Conservation (phyloP, 352 stramenopile species). For the Phytophthora crassamura region DNA sequence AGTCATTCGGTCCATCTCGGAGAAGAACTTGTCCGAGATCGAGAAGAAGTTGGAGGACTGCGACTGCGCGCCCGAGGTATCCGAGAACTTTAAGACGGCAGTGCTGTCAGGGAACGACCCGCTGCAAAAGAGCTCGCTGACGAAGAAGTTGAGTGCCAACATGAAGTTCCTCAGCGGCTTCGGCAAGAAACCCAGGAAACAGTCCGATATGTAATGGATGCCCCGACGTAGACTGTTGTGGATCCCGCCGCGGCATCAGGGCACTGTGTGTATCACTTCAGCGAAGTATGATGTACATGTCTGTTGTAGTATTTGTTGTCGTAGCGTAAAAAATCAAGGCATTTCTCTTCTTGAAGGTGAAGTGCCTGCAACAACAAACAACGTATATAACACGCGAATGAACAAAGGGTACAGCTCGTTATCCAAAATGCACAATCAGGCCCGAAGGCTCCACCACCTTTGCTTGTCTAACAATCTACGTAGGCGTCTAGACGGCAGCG, state of each 20-base stretch:
- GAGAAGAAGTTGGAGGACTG: constrained; percentile 63
- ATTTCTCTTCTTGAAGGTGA: constrained; percentile 1
- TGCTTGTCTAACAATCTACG: constrained; percentile 30
- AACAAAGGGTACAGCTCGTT: constrained; percentile 16
- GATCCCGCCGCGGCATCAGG: constrained; percentile 1
- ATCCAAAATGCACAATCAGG: constrained; percentile 23
- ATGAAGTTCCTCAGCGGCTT: constrained; percentile 81
- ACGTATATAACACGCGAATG: not conserved
- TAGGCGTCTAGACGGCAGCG: constrained; percentile 21
- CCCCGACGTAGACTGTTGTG: not conserved
- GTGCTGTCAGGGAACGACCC: constrained; percentile 48
- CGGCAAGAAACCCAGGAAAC: constrained; percentile 63
- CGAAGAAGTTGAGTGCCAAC: constrained; percentile 79
- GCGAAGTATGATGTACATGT: constrained; percentile 34
- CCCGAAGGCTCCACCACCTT: not conserved
- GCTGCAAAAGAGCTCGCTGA: constrained; percentile 55
- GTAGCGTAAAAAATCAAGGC: constrained; percentile 6
- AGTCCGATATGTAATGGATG: constrained; percentile 34
- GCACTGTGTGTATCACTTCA: constrained; percentile 36
- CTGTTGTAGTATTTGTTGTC: constrained; percentile 23
- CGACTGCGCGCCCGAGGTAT: constrained; percentile 47
- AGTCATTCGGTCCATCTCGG: constrained; percentile 66
- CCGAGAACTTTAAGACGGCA: constrained; percentile 61
- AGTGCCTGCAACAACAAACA: constrained; percentile 1
- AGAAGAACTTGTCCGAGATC: constrained; percentile 82